Evolutionary conservation across 1,284 basidiomycete species (phyloP).

Genomic region (Cystobasidium sp.): DNA sequence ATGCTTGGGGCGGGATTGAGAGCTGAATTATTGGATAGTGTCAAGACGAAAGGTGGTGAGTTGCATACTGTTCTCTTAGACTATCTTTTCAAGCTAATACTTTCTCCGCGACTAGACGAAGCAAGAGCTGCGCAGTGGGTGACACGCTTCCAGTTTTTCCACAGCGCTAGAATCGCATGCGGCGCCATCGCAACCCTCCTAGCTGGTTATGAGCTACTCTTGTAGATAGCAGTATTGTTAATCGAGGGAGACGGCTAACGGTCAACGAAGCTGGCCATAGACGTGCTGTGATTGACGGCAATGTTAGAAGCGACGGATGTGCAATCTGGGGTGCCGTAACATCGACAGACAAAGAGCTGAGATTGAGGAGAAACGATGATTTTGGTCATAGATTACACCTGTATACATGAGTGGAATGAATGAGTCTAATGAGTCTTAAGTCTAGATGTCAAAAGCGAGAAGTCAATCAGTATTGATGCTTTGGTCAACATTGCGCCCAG

Average conservation of each 20-base stretch:
- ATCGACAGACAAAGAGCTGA: too few relatives aligned
- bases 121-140: conserved; percentile 5
- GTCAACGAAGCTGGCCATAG: neutral
- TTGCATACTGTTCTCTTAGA: neutral
- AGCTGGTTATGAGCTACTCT: conserved; percentile 8
- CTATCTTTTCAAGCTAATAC: neutral
- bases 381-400: too few relatives aligned
- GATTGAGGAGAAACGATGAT: neutral
- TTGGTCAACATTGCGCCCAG: neutral
- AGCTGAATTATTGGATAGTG: conserved; percentile 19
- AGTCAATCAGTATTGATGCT: neutral
- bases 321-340: too few relatives aligned
- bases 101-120: conserved; percentile 6
- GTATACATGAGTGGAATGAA: too few relatives aligned
- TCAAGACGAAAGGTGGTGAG: conserved; percentile 26
- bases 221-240: neutral
- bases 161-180: conserved; percentile 2
- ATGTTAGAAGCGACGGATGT: neutral
- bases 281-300: neutral
- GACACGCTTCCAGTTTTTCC: conserved; percentile 21
- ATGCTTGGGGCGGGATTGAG: conserved; percentile 17
- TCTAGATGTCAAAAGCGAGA: too few relatives aligned
- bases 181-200: neutral
- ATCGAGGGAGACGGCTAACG: neutral
- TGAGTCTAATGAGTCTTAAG: too few relatives aligned